Conservation (phyloP, 1,284 basidiomycete genomes). For the Inonotus obliquus region DNA sequence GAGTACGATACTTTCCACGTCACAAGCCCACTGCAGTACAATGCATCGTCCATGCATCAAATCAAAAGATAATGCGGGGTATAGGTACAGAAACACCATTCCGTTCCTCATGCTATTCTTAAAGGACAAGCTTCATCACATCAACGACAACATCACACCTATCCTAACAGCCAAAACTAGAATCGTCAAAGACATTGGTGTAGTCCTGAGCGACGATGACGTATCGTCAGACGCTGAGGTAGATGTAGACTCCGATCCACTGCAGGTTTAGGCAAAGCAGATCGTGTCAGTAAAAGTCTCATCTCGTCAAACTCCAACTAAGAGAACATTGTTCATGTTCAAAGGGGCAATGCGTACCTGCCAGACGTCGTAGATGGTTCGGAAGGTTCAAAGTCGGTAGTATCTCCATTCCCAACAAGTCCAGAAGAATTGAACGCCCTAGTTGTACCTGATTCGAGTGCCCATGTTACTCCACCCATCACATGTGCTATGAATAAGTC, state of each 20-base stretch:
- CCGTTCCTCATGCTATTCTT: too few relatives aligned
- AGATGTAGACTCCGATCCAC: neutral
- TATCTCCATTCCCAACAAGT: slow-evolving; percentile 35
- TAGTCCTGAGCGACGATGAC: neutral
- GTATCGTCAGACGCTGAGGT: neutral
- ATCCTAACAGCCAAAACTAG: neutral
- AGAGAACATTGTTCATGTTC: neutral
- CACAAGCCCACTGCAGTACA: too few relatives aligned
- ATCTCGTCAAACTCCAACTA: neutral
- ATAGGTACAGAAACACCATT: too few relatives aligned
- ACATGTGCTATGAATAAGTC: slow-evolving; percentile 64
- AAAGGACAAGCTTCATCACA: neutral
- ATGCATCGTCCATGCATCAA: too few relatives aligned
- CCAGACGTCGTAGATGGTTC: neutral
- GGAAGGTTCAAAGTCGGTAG: neutral
- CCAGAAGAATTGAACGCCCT: slow-evolving; percentile 46
- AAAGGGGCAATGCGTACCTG: neutral
- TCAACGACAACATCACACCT: neutral
- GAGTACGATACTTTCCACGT: too few relatives aligned
- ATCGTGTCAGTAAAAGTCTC: too few relatives aligned
- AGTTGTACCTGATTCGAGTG: slow-evolving; percentile 57
- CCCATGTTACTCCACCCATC: slow-evolving; percentile 70
- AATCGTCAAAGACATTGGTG: neutral
- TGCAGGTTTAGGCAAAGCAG: too few relatives aligned
- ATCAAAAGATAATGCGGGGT: too few relatives aligned